Evolutionary conservation across 805 yeast genomes (phyloP).

Genomic region (Scheffersomyces spartinae): DNA sequence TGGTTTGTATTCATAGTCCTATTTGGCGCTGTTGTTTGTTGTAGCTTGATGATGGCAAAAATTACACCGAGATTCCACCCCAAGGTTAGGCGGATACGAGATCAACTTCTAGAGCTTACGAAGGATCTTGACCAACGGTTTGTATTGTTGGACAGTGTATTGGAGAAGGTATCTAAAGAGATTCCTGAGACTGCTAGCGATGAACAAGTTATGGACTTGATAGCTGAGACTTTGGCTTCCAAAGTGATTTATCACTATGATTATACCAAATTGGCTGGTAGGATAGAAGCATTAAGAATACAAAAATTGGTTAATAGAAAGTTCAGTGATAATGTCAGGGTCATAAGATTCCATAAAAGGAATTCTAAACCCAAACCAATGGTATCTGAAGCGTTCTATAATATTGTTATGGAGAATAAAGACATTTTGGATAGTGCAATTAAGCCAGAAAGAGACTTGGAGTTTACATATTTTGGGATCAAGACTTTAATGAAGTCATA

Average conservation of each 20-base stretch:
- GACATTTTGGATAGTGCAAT: slow-evolving; percentile 65
- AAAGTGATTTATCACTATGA: slow-evolving; percentile 23
- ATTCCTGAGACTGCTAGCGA: too few relatives aligned
- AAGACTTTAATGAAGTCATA: slow-evolving; percentile 88
- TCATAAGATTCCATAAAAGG: slow-evolving; percentile 8
- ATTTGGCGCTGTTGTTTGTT: too few relatives aligned
- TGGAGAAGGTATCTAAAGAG: too few relatives aligned
- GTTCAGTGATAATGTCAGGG: slow-evolving; percentile 15
- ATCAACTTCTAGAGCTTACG: too few relatives aligned
- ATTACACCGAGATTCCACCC: too few relatives aligned
- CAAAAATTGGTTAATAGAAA: slow-evolving; percentile 8
- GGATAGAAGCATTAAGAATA: slow-evolving; percentile 20
- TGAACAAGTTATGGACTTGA: too few relatives aligned
- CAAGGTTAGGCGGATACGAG: too few relatives aligned
- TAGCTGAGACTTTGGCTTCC: slow-evolving; percentile 23
- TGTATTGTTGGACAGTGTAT: too few relatives aligned
- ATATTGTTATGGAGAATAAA: slow-evolving; percentile 50
- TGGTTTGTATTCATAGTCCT: too few relatives aligned
- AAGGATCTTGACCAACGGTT: too few relatives aligned
- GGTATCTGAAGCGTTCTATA: slow-evolving; percentile 56
- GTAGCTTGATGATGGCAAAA: too few relatives aligned
- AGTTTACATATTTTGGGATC: slow-evolving; percentile 77
- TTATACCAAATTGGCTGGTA: slow-evolving; percentile 23
- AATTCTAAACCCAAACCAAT: slow-evolving; percentile 31
- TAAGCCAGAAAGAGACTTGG: slow-evolving; percentile 66